A percentile compares a stretch with the other conserved stretches of the same genome.
phyloP scores from a whole-genome alignment of 768 basidiomycete genomes.

The Mycena haematopus region DNA sequence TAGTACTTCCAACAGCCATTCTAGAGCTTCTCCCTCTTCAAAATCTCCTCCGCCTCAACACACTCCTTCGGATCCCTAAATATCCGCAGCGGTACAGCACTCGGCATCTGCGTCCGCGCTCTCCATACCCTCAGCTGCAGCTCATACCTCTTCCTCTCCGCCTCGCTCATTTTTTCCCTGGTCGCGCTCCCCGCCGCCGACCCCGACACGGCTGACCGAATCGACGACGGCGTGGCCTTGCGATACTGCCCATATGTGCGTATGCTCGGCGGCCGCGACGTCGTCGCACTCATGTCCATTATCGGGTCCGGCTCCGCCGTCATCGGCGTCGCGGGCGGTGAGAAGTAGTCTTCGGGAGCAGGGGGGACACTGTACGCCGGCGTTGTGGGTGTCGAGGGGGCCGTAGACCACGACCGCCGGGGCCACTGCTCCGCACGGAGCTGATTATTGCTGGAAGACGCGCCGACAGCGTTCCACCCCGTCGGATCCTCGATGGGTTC shows the following conservation, averaged over 20 bases:
- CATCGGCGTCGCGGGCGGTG: conserved; percentile 14
- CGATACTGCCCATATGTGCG: background rate
- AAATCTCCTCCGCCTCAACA: conserved; percentile 59
- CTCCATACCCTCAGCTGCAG: conserved; percentile 70
- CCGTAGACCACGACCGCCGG: conserved; percentile 5
- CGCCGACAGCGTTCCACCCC: conserved; percentile 49
- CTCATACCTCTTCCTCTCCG: conserved; percentile 60
- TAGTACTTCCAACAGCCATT: too few species aligned
- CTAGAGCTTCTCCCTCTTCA: conserved; percentile 37
- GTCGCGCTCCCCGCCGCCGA: background rate
- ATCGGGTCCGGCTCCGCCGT: conserved; percentile 35
- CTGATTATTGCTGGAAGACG: conserved; percentile 15
- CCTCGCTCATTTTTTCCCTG: conserved; percentile 46
- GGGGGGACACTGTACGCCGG: conserved; percentile 14
- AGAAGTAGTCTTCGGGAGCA: conserved; percentile 30
- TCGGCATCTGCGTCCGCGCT: conserved; percentile 65
- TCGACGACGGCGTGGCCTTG: conserved; percentile 15
- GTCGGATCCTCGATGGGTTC: conserved; percentile 68
- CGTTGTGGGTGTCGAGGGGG: conserved; percentile 14
- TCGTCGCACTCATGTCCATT: conserved; percentile 2
- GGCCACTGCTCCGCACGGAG: conserved; percentile 2
- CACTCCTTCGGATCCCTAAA: conserved; percentile 77
- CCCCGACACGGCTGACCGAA: conserved; percentile 1
- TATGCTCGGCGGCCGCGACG: background rate
- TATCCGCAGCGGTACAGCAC: conserved; percentile 62